A percentile compares a stretch with the other conserved stretches of the same genome.
phyloP scores from a whole-genome alignment of 805 yeast species.

The Komagataella mondaviorum region DNA sequence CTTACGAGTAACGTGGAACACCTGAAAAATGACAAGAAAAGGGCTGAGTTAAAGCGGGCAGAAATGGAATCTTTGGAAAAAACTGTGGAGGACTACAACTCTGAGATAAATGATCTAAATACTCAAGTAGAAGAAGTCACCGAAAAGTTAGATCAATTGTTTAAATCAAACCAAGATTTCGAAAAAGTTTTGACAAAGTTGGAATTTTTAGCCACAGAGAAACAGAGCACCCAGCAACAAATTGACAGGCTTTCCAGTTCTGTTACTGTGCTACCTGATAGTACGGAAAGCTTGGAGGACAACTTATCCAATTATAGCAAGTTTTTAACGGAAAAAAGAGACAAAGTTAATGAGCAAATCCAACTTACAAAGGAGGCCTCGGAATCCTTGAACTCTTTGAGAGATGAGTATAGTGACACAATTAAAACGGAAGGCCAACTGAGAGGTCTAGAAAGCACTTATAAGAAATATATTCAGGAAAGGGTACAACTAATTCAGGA shows the following conservation, averaged over 20 bases:
- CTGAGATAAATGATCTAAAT: conserved; percentile 36
- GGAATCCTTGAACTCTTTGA: conserved; percentile 8
- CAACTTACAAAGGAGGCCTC: neutral
- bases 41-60: conserved; percentile 47
- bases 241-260: conserved; percentile 34
- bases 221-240: conserved; percentile 32
- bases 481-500: conserved; percentile 2
- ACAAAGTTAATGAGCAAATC: neutral
- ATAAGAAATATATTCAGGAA: conserved; percentile 8
- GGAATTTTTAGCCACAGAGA: conserved; percentile 40
- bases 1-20: conserved; percentile 72
- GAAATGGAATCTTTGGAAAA: conserved; percentile 28
- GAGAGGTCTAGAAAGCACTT: conserved; percentile 17
- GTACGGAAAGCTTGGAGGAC: conserved; percentile 24
- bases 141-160: conserved; percentile 46
- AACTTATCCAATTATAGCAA: conserved; percentile 27
- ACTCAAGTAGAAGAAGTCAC: conserved; percentile 36
- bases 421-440: conserved; percentile 44
- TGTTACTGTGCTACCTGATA: conserved; percentile 30
- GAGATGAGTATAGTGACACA: conserved; percentile 20
- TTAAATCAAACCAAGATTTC: conserved; percentile 69
- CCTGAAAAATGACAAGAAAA: conserved; percentile 54
- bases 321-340: conserved; percentile 12
- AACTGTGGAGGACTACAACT: conserved; percentile 29
- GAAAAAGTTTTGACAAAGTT: conserved; percentile 55